Conservation (phyloP, 2,329 filamentous ascomycete species). For the Fusarium zealandicum region DNA sequence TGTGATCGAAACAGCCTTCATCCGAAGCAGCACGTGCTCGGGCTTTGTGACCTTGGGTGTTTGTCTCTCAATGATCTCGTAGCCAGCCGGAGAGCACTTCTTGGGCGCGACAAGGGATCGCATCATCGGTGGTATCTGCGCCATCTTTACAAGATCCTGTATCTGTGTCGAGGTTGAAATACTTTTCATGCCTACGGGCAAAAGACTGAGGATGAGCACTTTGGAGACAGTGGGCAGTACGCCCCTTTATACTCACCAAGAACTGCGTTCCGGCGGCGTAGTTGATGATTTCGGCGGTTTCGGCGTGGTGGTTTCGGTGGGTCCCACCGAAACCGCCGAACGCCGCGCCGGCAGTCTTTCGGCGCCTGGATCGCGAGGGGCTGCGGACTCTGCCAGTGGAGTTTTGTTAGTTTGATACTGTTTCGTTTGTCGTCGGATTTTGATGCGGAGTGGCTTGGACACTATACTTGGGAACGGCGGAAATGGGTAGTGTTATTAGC, state of each 20-base stretch:
- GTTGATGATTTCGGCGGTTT: conserved; percentile 30
- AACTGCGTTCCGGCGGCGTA: conserved; percentile 15
- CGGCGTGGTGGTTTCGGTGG: conserved; percentile 16
- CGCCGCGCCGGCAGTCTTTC: conserved; percentile 23
- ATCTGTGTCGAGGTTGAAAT: background rate
- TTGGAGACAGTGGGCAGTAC: background rate
- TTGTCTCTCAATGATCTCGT: conserved; percentile 52
- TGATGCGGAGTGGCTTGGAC: background rate
- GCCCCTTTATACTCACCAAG: conserved; percentile 24
- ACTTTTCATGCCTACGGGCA: background rate
- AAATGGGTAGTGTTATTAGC: too few species aligned
- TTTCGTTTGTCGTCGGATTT: background rate
- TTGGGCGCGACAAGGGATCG: conserved; percentile 53
- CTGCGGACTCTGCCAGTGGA: conserved; percentile 9
- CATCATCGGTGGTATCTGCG: conserved; percentile 49
- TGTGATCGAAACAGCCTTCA: conserved; percentile 49
- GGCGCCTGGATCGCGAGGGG: background rate
- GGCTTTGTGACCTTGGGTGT: conserved; percentile 53
- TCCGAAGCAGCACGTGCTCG: conserved; percentile 52
- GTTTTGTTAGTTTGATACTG: background rate
- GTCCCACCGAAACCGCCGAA: conserved; percentile 41
- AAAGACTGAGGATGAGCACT: too few species aligned
- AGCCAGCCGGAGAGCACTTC: conserved; percentile 49
- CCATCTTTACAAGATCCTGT: conserved; percentile 32
- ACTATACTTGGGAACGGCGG: background rate